Percentiles rank a stretch among this genome's conserved stretches.
phyloP scores from a whole-genome alignment of 495 filamentous ascomycete genomes.

The Hypoxylon subgilvum region DNA sequence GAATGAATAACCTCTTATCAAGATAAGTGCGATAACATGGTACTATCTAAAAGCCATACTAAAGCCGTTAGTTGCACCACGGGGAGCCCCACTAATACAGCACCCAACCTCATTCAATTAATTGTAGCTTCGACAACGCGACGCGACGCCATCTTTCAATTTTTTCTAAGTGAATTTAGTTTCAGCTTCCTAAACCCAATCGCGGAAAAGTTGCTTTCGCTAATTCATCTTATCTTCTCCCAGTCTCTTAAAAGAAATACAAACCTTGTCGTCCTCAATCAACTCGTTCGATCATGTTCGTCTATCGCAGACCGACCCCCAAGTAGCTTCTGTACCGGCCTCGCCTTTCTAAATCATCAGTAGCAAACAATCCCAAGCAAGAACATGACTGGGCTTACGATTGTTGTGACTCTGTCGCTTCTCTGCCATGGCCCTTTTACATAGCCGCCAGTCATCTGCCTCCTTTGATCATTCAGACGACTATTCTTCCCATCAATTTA shows the following conservation, averaged over 20 bases:
- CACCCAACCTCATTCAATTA: neutral
- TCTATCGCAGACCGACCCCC: neutral
- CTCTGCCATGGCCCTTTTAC: conserved; percentile 26
- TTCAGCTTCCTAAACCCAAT: neutral
- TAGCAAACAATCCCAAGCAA: conserved; percentile 2
- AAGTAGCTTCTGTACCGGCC: conserved; percentile 3
- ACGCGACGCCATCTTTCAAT: neutral
- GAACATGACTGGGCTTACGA: conserved; percentile 13
- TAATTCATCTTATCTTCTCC: neutral
- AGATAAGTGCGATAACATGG: too few relatives aligned
- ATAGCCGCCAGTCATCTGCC: conserved; percentile 17
- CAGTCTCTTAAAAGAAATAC: conserved; percentile 2
- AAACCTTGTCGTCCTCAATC: conserved; percentile 36
- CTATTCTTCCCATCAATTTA: conserved; percentile 11
- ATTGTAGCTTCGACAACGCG: neutral
- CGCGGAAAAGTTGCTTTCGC: neutral
- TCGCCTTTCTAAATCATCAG: neutral
- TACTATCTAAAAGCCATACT: too few relatives aligned
- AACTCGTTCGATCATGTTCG: conserved; percentile 5
- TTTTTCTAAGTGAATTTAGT: neutral
- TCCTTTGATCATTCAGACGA: conserved; percentile 22
- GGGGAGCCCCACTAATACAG: neutral
- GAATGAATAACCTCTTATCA: too few relatives aligned
- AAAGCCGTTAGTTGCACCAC: neutral
- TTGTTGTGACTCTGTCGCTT: neutral